A percentile compares a stretch with the other conserved stretches of the same genome.
phyloP scores from a whole-genome alignment of 148 eudicot genomes.

The Drosera capensis region DNA sequence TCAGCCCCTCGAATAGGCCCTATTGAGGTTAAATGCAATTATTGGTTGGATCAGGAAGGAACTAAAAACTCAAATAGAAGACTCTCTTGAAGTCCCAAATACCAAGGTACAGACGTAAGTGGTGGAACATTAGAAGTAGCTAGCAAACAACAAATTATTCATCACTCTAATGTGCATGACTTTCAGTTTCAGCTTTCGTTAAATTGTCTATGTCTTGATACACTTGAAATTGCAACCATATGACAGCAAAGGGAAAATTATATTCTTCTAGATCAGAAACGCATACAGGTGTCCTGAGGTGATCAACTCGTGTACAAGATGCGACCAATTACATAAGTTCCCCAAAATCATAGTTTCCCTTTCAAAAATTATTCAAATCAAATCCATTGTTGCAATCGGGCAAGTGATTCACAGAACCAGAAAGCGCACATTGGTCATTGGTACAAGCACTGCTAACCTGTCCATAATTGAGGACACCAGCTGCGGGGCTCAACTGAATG shows the following conservation, averaged over 20 bases:
- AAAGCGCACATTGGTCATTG: background rate
- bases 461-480: constrained; percentile 58
- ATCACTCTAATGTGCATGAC: no score
- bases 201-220: no score
- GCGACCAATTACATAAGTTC: no score
- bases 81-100: background rate
- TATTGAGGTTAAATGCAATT: background rate
- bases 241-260: no score
- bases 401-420: background rate
- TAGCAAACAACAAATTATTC: no score
- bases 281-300: no score
- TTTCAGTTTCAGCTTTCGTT: no score
- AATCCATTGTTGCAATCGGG: background rate
- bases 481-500: constrained; percentile 55
- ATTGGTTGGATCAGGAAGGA: background rate
- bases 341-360: no score
- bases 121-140: no score
- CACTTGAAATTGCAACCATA: no score
- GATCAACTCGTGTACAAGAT: no score
- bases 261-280: no score
- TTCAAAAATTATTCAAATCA: background rate
- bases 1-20: constrained; percentile 37
- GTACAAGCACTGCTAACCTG: constrained; percentile 31
- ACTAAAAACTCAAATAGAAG: background rate
- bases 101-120: background rate